Evolutionary conservation across 257 asterid genomes (phyloP), one percentile per base, ranked within the genome.

Genomic region (Verbena officinalis): DNA sequence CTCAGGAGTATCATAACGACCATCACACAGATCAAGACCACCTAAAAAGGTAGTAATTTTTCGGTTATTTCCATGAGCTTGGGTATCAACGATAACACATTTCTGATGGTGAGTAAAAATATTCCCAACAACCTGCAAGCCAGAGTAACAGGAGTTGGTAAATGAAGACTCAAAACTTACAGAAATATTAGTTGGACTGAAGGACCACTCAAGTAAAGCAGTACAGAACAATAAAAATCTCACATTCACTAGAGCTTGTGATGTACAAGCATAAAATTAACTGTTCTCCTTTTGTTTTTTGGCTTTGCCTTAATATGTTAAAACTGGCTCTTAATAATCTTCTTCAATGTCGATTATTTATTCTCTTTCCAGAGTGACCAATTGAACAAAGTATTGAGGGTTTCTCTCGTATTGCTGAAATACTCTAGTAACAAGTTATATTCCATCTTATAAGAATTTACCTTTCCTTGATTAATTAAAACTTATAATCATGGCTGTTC

Each of bases 11-110:
- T 93, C 98, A 63, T 93, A 93, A 55, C 98, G 97, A 62, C 98
- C 98, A 73, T 93, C 98, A 55, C 98, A 93, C 64, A 93, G 84
- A 86, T 93, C 98, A 54, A 93, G 65, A 57, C 98, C 98, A 16
- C 98, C 98, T 40, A 89, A 27, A 62, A 93, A 89, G 45, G 98
- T 95, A 57, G 97, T 93, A 45, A 93, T 67, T 79, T 78, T 89
- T 33, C 98, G 84, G 59, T 82, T 82, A 73, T 87, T 93, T 16
- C 96, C 97, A 64, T 60, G 12, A 23, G 95, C 98, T 73, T 93
- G 97, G 19, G 95, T 75, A 75, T 93, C 98, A 65, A 87, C 88
- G 67, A 93, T 78, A 65, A 93, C 98, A 76, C 91, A 85, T 78
- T 93, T 93, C 87, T 93, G 98, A 79, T 93, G 98, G 81, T 93